phyloP scores from a whole-genome alignment of 768 basidiomycete genomes.

The Chiua virens region DNA sequence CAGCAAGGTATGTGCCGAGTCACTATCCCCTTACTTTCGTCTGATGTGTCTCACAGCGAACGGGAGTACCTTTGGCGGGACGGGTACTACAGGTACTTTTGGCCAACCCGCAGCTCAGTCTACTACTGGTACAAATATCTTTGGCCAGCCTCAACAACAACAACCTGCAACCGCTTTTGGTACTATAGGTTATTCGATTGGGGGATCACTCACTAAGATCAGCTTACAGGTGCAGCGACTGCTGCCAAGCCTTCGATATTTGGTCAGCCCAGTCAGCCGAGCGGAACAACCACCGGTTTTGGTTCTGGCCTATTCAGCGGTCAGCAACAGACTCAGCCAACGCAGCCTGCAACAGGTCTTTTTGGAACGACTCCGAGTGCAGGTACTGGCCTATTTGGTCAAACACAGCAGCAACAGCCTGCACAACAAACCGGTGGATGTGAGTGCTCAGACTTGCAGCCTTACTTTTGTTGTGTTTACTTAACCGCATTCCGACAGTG shows the following conservation, averaged over 20 bases:
- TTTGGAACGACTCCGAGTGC: slow-evolving; percentile 30
- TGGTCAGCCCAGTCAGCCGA: slow-evolving; percentile 46
- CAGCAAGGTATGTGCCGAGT: slow-evolving; percentile 20
- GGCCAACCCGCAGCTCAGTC: slow-evolving; percentile 29
- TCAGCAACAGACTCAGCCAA: slow-evolving; percentile 26
- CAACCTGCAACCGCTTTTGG: slow-evolving; percentile 41
- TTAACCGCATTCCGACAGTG: slow-evolving; percentile 27
- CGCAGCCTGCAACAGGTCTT: slow-evolving; percentile 24
- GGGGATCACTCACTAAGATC: background rate
- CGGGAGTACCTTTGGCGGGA: slow-evolving; percentile 23
- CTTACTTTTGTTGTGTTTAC: background rate
- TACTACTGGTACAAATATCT: slow-evolving; percentile 25
- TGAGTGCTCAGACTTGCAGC: slow-evolving; percentile 20
- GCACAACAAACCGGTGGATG: slow-evolving; percentile 39
- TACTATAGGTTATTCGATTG: slow-evolving; percentile 31
- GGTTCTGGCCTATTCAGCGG: slow-evolving; percentile 30
- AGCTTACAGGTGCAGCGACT: slow-evolving; percentile 29
- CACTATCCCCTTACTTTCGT: background rate
- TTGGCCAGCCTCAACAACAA: slow-evolving; percentile 40
- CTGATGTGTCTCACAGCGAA: slow-evolving; percentile 11
- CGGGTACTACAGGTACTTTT: slow-evolving; percentile 22
- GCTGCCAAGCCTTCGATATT: slow-evolving; percentile 49
- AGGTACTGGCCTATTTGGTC: slow-evolving; percentile 34
- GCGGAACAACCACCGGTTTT: slow-evolving; percentile 35
- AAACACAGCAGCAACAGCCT: slow-evolving; percentile 37